Base-by-base conservation (phyloP, 225 moss, liverwort and hornwort species). In the Anthoceros angustus region DNA sequence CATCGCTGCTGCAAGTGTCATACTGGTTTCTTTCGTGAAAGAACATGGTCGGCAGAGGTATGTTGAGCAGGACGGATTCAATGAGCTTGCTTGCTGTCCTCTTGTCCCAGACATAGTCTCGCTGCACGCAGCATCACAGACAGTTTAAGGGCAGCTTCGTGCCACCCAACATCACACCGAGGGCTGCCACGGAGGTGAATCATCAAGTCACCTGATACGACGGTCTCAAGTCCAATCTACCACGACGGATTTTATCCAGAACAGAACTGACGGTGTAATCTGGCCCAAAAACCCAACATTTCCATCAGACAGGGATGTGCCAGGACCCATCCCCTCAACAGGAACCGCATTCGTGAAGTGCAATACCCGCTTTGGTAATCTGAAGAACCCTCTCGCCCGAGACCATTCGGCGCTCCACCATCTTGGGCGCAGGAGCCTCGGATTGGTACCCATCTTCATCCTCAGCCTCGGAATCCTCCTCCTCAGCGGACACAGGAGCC, bases 201-300 rank as follows among this genome's bases (percentile, higher is more conserved):
- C n/a, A n/a, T n/a, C n/a, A n/a, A n/a, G n/a, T n/a, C n/a, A 77
- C 80, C 74, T 80, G 80, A 41, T 80, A 80, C 42, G 80, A 80
- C 62, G 80, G 80, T 70, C 77, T 69, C 70, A 80, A 67, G 61
- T 80, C 80, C 65, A 80, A 49, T 68, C 73, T 77, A 40, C 77
- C 69, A 64, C 80, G 80, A 45, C 77, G 69, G 63, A 80, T 77
- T 67, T 80, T 80, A 73, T 80, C 80, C 25, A 80, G 62, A 25
- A 80, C 66, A 11, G 80, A 80, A 66, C 80, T 80, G 41, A 80
- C 80, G 0, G 80, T 80, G 68, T 76, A 80, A 77, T 80, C 80
- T 80, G 80, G n/a, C n/a, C n/a, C 40, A 41, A 62, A 60, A 10
- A 26, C 9, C 10, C 62, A 63, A 21, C n/a, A 8, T 21, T 8